Evolutionary conservation across 805 yeast genomes (phyloP).

Genomic region (Phaffomyces thermotolerans): DNA sequence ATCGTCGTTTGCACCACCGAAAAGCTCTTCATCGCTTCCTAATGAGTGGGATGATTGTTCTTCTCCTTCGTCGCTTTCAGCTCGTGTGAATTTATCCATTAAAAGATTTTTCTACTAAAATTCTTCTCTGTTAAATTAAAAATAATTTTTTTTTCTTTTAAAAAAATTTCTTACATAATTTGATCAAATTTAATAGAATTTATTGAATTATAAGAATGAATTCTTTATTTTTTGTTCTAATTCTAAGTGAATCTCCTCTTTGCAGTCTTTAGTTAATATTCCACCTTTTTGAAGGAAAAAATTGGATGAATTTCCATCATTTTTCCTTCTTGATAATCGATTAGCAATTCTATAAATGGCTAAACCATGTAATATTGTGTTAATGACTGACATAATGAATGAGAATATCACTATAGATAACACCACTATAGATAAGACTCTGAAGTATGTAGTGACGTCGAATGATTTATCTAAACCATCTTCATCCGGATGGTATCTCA

Average conservation of each 20-base stretch:
- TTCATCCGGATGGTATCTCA: neutral
- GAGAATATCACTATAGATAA: neutral
- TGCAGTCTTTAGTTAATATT: neutral
- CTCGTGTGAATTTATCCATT: slow-evolving; percentile 18
- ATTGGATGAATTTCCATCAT: neutral
- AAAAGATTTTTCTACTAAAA: neutral
- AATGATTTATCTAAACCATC: no score
- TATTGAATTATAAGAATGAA: no score
- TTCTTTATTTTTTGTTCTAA: no score
- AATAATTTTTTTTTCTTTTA: neutral
- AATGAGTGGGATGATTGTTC: slow-evolving; percentile 5
- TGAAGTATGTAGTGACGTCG: neutral
- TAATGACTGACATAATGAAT: neutral
- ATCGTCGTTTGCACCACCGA: slow-evolving; percentile 3
- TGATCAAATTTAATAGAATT: no score
- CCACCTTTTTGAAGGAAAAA: neutral
- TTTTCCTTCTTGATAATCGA: neutral
- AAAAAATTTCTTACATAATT: neutral
- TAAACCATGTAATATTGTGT: slow-evolving; percentile 1
- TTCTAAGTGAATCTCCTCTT: no score
- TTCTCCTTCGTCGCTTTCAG: slow-evolving; percentile 8
- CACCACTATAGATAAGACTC: neutral
- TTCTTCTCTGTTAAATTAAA: neutral
- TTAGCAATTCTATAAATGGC: slow-evolving; percentile 5
- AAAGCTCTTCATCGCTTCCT: slow-evolving; percentile 23